Evolutionary conservation across 495 filamentous ascomycete species (phyloP).

Genomic region (Parathielavia hyrcaniae): DNA sequence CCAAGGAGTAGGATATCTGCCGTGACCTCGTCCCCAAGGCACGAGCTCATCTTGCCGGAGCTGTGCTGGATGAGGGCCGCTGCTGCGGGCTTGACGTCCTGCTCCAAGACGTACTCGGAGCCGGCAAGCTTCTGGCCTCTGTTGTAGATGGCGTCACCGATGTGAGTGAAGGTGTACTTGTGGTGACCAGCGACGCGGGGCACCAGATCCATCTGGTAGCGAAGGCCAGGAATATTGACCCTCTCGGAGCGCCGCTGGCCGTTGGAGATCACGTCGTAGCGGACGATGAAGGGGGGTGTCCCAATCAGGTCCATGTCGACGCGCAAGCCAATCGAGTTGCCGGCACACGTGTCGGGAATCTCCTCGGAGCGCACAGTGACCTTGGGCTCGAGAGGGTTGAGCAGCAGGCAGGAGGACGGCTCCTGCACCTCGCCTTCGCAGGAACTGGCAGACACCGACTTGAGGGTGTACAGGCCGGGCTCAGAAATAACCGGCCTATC

Average conservation of each 20-base stretch:
- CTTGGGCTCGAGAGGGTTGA: slow-evolving; percentile 84
- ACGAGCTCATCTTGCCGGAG: slow-evolving; percentile 52
- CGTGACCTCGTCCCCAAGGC: slow-evolving; percentile 71
- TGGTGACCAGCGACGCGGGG: slow-evolving; percentile 77
- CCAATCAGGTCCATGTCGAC: slow-evolving; percentile 84
- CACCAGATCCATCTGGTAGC: slow-evolving; percentile 77
- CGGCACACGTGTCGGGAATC: slow-evolving; percentile 88
- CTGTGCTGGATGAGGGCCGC: slow-evolving; percentile 63
- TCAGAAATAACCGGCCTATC: slow-evolving; percentile 57
- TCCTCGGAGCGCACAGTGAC: slow-evolving; percentile 65
- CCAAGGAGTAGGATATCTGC: slow-evolving; percentile 69
- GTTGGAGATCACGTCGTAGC: slow-evolving; percentile 62
- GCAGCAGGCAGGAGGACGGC: slow-evolving; percentile 80
- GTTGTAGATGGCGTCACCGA: slow-evolving; percentile 81
- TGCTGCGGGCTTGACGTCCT: slow-evolving; percentile 87
- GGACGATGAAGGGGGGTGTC: slow-evolving; percentile 77
- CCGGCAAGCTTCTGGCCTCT: slow-evolving; percentile 50
- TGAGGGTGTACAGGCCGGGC: slow-evolving; percentile 78
- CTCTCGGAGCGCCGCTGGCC: slow-evolving; percentile 30
- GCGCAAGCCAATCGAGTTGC: slow-evolving; percentile 80
- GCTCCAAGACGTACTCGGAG: slow-evolving; percentile 58
- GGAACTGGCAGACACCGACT: slow-evolving; percentile 66
- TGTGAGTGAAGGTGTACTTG: slow-evolving; percentile 72
- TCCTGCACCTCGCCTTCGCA: slow-evolving; percentile 86
- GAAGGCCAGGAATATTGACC: slow-evolving; percentile 56